Conservation (phyloP, 352 stramenopile species). For the Pythium grandisporangium region DNA sequence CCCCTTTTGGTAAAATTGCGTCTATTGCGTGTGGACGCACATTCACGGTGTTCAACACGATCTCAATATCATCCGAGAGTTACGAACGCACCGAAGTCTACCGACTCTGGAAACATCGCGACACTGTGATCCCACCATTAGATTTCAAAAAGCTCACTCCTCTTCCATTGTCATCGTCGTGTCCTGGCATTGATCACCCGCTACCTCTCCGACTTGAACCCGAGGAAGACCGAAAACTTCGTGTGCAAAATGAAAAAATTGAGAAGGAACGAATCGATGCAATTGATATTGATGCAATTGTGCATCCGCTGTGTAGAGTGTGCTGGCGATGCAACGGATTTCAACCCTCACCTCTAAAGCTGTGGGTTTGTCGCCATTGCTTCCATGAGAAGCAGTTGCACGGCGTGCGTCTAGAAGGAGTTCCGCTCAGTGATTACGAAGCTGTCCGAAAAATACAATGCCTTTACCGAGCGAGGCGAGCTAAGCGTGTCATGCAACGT, state of each 20-base stretch:
- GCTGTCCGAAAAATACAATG: constrained; percentile 70
- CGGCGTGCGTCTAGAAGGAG: constrained; percentile 23
- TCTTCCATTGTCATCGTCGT: constrained; percentile 32
- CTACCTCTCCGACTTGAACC: constrained; percentile 43
- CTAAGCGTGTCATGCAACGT: constrained; percentile 34
- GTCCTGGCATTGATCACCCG: constrained; percentile 13
- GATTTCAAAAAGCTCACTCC: constrained; percentile 29
- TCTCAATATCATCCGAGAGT: constrained; percentile 30
- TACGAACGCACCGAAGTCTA: constrained; percentile 48
- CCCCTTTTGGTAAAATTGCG: constrained; percentile 32
- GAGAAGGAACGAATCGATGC: constrained; percentile 41
- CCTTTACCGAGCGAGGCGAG: constrained; percentile 41
- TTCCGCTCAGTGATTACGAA: constrained; percentile 54
- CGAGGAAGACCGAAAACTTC: constrained; percentile 21
- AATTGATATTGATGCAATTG: constrained; percentile 52
- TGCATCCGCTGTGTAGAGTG: constrained; percentile 64
- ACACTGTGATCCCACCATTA: constrained; percentile 34
- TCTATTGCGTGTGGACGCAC: constrained; percentile 60
- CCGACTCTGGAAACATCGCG: constrained; percentile 33
- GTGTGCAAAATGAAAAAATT: constrained; percentile 19
- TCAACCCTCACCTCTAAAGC: constrained; percentile 44
- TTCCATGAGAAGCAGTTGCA: constrained; percentile 67
- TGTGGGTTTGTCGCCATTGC: constrained; percentile 66
- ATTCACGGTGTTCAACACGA: constrained; percentile 71
- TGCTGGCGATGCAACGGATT: constrained; percentile 76